Evolutionary conservation across 164 flowering plant species (phyloP).

Genomic region (Hamamelis virginiana): DNA sequence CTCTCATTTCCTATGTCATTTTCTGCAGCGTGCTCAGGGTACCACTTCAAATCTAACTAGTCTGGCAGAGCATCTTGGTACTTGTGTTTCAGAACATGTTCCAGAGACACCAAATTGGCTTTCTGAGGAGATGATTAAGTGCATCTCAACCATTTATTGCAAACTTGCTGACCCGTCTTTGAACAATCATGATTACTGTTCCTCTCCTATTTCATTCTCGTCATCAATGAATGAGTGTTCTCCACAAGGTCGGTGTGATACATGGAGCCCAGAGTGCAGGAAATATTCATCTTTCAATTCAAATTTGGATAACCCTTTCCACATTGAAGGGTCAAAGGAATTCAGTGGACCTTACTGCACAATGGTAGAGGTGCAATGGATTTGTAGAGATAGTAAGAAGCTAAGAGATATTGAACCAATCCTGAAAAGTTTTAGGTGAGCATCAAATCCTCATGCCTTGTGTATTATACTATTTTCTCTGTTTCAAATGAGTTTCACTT

Average conservation of each 20-base stretch:
- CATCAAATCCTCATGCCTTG: neutral
- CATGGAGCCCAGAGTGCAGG: conserved; percentile 24
- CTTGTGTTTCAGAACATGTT: conserved; percentile 45
- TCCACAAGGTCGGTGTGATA: conserved; percentile 25
- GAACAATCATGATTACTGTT: conserved; percentile 16
- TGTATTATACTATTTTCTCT: neutral
- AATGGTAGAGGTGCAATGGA: conserved; percentile 39
- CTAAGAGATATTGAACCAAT: conserved; percentile 29
- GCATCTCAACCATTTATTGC: conserved; percentile 72
- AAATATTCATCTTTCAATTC: conserved; percentile 24
- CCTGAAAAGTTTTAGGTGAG: conserved; percentile 48
- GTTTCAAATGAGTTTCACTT: neutral
- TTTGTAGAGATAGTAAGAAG: conserved; percentile 40
- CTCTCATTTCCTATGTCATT: neutral
- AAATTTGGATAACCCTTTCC: conserved; percentile 27
- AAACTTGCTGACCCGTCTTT: conserved; percentile 71
- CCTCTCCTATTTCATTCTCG: conserved; percentile 36
- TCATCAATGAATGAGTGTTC: conserved; percentile 29
- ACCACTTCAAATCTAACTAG: conserved; percentile 38
- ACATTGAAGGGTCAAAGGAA: conserved; percentile 29
- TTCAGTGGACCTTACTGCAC: conserved; percentile 40
- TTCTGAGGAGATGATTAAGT: conserved; percentile 83
- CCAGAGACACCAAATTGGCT: conserved; percentile 65
- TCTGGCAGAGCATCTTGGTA: conserved; percentile 69
- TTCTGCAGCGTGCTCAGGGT: conserved; percentile 30